Percentiles rank a stretch among this genome's conserved stretches.
Evolutionary conservation across 306 rosid genomes (phyloP).

Genomic region (Abrus pulchellus): DNA sequence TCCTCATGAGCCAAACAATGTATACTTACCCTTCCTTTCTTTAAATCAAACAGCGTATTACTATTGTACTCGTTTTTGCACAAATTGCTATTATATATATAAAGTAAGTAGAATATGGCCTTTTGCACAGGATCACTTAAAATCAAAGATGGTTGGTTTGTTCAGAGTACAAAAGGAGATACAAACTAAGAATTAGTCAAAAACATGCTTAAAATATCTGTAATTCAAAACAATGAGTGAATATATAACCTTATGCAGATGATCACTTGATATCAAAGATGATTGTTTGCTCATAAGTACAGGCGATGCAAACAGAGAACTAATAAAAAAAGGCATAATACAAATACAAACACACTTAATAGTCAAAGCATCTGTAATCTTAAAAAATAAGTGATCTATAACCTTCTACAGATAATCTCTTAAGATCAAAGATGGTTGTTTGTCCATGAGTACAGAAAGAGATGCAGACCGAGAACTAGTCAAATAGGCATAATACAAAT

Average conservation of each 20-base stretch:
- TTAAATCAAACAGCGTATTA: no score
- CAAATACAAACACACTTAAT: slow-evolving; percentile 9
- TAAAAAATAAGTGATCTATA: slow-evolving; percentile 1
- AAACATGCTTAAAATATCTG: not conserved
- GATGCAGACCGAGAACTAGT: slow-evolving; percentile 13
- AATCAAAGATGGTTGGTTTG: not conserved
- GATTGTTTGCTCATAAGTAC: not conserved
- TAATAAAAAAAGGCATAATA: not conserved
- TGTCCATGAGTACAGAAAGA: slow-evolving; percentile 20
- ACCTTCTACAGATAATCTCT: slow-evolving; percentile 28
- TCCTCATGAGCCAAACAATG: no score
- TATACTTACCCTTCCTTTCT: no score
- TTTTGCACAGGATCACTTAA: slow-evolving; percentile 14
- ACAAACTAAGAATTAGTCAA: not conserved
- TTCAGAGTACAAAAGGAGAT: slow-evolving; percentile 9
- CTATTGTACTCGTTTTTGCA: no score
- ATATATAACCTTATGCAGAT: not conserved
- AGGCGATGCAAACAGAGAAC: slow-evolving; percentile 9
- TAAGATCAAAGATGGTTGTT: slow-evolving; percentile 17
- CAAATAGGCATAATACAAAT: slow-evolving; percentile 37
- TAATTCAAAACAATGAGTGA: not conserved
- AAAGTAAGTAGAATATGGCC: not conserved
- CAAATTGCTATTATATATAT: no score
- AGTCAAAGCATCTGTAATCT: not conserved
- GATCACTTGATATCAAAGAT: slow-evolving; percentile 3